Evolutionary conservation across 495 filamentous ascomycete genomes (phyloP), one percentile per base, ranked within the genome.

Genomic region (Penicillium herquei): DNA sequence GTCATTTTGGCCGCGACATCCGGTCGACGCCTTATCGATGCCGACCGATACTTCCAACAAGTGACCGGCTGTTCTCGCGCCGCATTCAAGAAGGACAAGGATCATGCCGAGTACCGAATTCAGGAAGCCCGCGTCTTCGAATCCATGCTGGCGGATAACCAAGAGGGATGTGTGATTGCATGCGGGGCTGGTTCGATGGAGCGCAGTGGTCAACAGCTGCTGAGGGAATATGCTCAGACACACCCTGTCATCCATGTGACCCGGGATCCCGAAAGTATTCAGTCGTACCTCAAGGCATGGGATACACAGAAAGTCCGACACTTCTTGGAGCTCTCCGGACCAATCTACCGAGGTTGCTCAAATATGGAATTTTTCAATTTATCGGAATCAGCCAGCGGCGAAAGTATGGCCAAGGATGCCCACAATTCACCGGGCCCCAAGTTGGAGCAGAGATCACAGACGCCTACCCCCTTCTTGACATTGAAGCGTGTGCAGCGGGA

Each of bases 311-410:
- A 78, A 58, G 72, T 81, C 6, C 66, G 74, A 53, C 83, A 75
- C 49, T 84, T 74, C 58, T 72, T 82, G 26, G 74, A 80, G 26
- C 63, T 79, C 35, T 83, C 73, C 43, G 81, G 68, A 56, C 71
- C 67, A 61, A 84, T 77, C 55, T 87, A 74, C 62, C 74, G 81
- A 52, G 70, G 70, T 16, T 90, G 86, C 68, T 89, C 88, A 9
- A 91, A 91, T 58, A 73, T 87, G 33, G 88, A 91, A 64, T 91
- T 87, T 59, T 91, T 86, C 73, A 93, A 93, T 60, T 67, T 90
- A n/a, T 71, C 71, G 3, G 64, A 72, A 54, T 62, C 64, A 17
- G 32, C 53, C 42, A 57, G 62, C 16, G 50, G 61, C 5, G 64
- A 69, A n/a, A 48, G 59, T n/a, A 39, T 17, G n/a, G 30, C 17